A percentile compares a stretch with the other conserved stretches of the same genome.
phyloP scores from a whole-genome alignment of 2,329 filamentous ascomycete genomes.

The Talaromyces sp. region DNA sequence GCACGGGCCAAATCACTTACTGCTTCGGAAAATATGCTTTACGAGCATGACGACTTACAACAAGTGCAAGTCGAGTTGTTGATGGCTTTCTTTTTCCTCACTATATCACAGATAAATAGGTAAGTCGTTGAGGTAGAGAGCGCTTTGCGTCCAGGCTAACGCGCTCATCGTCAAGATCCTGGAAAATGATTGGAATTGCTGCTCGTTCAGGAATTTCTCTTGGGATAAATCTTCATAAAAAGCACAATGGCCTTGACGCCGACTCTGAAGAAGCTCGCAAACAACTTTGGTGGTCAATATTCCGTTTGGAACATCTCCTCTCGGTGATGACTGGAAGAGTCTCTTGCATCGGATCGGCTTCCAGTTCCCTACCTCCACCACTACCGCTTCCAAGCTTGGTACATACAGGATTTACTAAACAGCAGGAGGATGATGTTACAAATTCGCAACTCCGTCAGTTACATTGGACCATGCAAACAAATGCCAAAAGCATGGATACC shows the following conservation, averaged over 20 bases:
- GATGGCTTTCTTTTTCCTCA: constrained; percentile 31
- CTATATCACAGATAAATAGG: constrained; percentile 34
- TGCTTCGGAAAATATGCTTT: constrained; percentile 29
- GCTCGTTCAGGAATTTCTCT: constrained; percentile 2
- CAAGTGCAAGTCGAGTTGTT: constrained; percentile 34
- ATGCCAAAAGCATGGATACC: not conserved
- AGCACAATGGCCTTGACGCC: not conserved
- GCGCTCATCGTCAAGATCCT: not conserved
- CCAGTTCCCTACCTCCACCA: not conserved
- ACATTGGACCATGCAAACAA: not conserved
- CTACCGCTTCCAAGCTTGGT: not conserved
- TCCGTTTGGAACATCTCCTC: not conserved
- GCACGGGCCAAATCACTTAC: constrained; percentile 31
- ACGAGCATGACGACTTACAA: constrained; percentile 33
- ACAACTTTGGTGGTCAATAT: constrained; percentile 6
- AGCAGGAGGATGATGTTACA: not conserved
- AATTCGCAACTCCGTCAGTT: not conserved
- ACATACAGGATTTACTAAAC: not conserved
- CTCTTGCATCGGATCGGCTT: not conserved
- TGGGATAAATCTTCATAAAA: not conserved
- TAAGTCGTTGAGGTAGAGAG: constrained; percentile 2
- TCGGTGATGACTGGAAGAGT: constrained; percentile 2
- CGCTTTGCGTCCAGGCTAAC: not conserved
- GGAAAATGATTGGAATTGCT: constrained; percentile 7
- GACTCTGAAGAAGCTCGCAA: not conserved